Evolutionary conservation across 2,329 filamentous ascomycete species (phyloP), one percentile per base, ranked within the genome.

Genomic region (Arthrocladium fulminans): DNA sequence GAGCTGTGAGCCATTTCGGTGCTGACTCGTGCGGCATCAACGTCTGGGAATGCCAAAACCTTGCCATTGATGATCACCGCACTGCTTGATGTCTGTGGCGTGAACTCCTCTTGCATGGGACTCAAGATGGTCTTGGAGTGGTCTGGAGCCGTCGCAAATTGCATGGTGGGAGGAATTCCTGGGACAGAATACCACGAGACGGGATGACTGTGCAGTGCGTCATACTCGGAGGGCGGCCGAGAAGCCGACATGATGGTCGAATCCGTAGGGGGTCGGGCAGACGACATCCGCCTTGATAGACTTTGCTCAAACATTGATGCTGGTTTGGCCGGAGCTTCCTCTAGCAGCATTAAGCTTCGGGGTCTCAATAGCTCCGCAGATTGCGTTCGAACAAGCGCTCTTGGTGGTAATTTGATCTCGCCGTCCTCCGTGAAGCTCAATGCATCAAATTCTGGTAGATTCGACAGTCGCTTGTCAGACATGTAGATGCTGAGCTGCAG

Each of bases 401-500:
- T 66, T 13, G 63, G 59, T 2, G 68, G 67, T 2, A 58, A 54
- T 52, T 58, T 51, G 55, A 61, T 58, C 51, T 59, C 50, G 19
- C 57, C 51, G 13, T 48, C 25, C 50, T 61, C 60, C 1, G 63
- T 61, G 13, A 69, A 51, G n/a, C 61, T 60, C 40, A 69, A 66
- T 2, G 59, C 46, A 15, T 66, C 63, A 51, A 74, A 74, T 20
- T 61, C 60, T 17, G 71, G 71, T 24, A 74, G 61, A 49, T 69
- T 63, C 23, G 71, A 68, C 12, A 73, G 57, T 49, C 63, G 61
- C 55, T 71, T 68, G 32, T 64, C 64, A n/a, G 67, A 63, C 45
- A 63, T 57, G 55, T 72, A 66, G 46, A 74, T 72, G 55, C 65
- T 73, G 40, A 73, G 60, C 57, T 73, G 65, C n/a, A 73, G 59